Evolutionary conservation across 805 yeast genomes (phyloP).

Genomic region (Sungouiella thailandica): DNA sequence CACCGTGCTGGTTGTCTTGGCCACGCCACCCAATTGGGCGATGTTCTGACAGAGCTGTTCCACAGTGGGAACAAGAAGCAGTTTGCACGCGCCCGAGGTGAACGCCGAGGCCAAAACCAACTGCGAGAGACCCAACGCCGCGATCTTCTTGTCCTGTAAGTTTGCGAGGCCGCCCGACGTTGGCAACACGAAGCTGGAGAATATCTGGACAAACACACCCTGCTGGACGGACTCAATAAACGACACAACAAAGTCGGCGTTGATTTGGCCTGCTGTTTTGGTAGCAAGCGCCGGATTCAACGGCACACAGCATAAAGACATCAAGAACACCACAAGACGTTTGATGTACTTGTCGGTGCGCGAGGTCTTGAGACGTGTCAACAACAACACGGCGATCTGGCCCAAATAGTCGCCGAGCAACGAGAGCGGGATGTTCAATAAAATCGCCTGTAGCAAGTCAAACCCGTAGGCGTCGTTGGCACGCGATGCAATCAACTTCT

Average conservation of each 20-base stretch:
- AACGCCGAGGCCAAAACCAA: conserved; percentile 28
- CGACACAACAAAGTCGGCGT: conserved; percentile 47
- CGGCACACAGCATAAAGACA: conserved; percentile 43
- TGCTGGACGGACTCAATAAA: conserved; percentile 72
- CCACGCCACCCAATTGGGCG: conserved; percentile 24
- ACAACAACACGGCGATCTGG: conserved; percentile 69
- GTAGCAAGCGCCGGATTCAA: conserved; percentile 16
- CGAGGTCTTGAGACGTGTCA: conserved; percentile 75
- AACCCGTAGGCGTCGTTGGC: conserved; percentile 78
- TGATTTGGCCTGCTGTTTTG: conserved; percentile 33
- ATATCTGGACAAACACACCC: conserved; percentile 50
- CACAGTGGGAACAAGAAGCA: conserved; percentile 21
- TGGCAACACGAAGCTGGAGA: conserved; percentile 48
- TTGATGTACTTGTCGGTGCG: conserved; percentile 79
- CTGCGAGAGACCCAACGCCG: conserved; percentile 46
- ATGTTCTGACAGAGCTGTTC: conserved; percentile 32
- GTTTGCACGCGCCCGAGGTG: conserved; percentile 15
- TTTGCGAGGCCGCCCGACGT: conserved; percentile 45
- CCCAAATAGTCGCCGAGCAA: conserved; percentile 51
- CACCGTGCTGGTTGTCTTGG: conserved; percentile 12
- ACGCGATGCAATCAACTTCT: conserved; percentile 82
- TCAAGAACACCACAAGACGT: conserved; percentile 61
- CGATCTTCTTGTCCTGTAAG: conserved; percentile 51
- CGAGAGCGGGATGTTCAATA: conserved; percentile 50
- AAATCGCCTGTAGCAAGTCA: conserved; percentile 70